Evolutionary conservation across 2,329 filamentous ascomycete genomes (phyloP).

Genomic region (Zasmidium citrigriseum): DNA sequence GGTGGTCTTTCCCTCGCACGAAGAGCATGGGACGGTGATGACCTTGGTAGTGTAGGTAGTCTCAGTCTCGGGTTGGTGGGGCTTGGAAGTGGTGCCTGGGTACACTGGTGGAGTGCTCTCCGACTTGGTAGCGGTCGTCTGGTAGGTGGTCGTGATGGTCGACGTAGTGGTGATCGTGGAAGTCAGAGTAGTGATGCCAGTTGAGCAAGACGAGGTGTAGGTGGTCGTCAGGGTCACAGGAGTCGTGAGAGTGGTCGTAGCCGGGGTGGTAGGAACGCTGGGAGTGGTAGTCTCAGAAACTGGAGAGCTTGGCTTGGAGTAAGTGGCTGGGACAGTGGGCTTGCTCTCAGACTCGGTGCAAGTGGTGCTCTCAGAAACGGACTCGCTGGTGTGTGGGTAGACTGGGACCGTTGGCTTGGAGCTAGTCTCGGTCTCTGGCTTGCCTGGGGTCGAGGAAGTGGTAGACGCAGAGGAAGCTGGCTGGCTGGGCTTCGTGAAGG

Average conservation of each 20-base stretch:
- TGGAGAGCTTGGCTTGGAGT: conserved; percentile 1
- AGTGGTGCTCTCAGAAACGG: background rate
- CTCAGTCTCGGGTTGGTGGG: conserved; percentile 17
- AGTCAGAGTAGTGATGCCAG: background rate
- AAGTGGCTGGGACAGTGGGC: background rate
- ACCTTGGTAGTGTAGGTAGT: conserved; percentile 26
- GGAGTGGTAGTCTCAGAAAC: background rate
- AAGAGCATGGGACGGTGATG: conserved; percentile 43
- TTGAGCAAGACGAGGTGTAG: background rate
- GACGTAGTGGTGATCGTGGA: background rate
- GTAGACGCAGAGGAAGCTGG: background rate
- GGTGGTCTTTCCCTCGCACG: conserved; percentile 33
- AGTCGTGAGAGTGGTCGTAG: background rate
- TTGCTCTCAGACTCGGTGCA: background rate
- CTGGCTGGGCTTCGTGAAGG: background rate
- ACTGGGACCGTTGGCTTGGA: background rate
- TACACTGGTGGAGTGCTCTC: conserved; percentile 1
- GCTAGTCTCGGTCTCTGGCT: background rate
- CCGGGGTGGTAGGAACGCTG: background rate
- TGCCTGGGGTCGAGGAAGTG: background rate
- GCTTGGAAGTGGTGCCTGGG: conserved; percentile 9
- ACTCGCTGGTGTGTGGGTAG: conserved; percentile 1
- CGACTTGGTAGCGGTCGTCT: background rate
- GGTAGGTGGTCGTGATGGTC: conserved; percentile 1
- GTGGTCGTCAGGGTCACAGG: background rate